Evolutionary conservation across 192 early-diverging fungal species (phyloP).

Genomic region (Bifiguratus adelaidae): DNA sequence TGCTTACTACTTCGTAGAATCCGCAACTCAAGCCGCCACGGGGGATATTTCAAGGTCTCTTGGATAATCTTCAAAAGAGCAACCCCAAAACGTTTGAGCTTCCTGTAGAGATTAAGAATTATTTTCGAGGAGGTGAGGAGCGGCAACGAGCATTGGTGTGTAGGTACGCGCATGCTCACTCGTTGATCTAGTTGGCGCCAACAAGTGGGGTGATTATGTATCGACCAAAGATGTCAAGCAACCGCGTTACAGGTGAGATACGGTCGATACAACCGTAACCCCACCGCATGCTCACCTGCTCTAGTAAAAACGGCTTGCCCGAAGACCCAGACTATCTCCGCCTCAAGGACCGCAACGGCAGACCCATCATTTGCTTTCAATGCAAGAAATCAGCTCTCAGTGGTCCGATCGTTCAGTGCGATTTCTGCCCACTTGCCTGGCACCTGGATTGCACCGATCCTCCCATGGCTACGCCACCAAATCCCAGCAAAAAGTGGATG

Average conservation of each 20-base stretch:
- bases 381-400: slow-evolving; percentile 25
- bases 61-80: slow-evolving; percentile 22
- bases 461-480: slow-evolving; percentile 32
- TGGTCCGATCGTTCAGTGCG: slow-evolving; percentile 32
- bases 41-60: slow-evolving; percentile 22
- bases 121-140: slow-evolving; percentile 24
- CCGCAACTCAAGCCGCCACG: slow-evolving; percentile 9
- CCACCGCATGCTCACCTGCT: background rate
- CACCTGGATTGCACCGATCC: slow-evolving; percentile 42
- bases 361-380: slow-evolving; percentile 22
- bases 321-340: slow-evolving; percentile 18
- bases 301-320: slow-evolving; percentile 10
- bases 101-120: slow-evolving; percentile 18
- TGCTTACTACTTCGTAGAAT: slow-evolving; percentile 1
- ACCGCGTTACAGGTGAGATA: slow-evolving; percentile 4
- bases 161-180: background rate
- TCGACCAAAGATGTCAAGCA: slow-evolving; percentile 21
- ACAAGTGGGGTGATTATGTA: slow-evolving; percentile 27
- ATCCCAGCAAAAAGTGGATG: slow-evolving; percentile 34
- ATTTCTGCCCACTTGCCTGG: slow-evolving; percentile 38
- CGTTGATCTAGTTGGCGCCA: slow-evolving; percentile 19
- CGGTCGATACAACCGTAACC: background rate
- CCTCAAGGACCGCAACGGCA: slow-evolving; percentile 20
- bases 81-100: slow-evolving; percentile 28
- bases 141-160: too few relatives aligned